Evolutionary conservation across 192 early-diverging fungal genomes (phyloP).

Genomic region (Umbelopsis isabellina): DNA sequence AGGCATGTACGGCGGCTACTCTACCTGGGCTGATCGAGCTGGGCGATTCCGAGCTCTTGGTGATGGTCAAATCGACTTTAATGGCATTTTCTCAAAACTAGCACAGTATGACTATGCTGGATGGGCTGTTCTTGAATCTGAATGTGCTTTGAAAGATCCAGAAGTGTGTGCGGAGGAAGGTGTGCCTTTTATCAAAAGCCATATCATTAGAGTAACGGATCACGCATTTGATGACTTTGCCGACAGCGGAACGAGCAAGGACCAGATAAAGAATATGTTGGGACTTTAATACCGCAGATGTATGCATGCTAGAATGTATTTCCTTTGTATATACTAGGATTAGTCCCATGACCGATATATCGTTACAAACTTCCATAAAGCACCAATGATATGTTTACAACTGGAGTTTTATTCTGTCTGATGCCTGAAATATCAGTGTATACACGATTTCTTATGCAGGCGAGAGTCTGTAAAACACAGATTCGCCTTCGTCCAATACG

Average conservation of each 20-base stretch:
- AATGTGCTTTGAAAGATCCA: conserved; percentile 10
- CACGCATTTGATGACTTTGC: conserved; percentile 16
- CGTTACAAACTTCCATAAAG: too few relatives aligned
- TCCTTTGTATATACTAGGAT: too few relatives aligned
- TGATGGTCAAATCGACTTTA: conserved; percentile 4
- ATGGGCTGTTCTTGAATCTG: conserved; percentile 11
- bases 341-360: too few relatives aligned
- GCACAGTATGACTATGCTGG: conserved; percentile 12
- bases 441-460: too few relatives aligned
- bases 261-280: not conserved
- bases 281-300: not conserved
- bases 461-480: too few relatives aligned
- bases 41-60: conserved; percentile 7
- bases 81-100: conserved; percentile 10
- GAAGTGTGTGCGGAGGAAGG: conserved; percentile 9
- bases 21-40: conserved; percentile 5
- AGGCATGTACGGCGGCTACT: conserved; percentile 8
- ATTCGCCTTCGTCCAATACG: too few relatives aligned
- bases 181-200: not conserved
- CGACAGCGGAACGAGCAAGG: not conserved
- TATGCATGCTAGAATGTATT: not conserved
- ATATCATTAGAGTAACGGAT: conserved; percentile 13
- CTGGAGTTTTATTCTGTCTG: too few relatives aligned
- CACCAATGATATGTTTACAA: too few relatives aligned
- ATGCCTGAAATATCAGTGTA: too few relatives aligned